Conservation (phyloP, 2,329 filamentous ascomycete species). For the Pseudocercospora eumusae region DNA sequence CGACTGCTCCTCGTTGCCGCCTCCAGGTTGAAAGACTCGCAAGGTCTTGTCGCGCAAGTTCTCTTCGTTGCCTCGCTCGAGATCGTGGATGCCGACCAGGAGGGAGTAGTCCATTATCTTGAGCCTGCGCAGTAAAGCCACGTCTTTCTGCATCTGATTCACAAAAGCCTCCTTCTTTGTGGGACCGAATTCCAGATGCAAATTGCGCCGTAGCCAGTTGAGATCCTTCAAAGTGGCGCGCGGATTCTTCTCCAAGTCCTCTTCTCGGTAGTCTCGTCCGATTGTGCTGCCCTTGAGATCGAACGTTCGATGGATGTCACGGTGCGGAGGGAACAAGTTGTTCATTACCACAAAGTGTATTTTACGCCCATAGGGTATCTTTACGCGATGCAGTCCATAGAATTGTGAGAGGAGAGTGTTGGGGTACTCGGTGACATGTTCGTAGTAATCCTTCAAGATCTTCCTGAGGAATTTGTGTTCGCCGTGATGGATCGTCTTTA, state of each 20-base stretch:
- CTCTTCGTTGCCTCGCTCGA: constrained; percentile 89
- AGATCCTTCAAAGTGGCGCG: constrained; percentile 93
- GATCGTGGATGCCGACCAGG: constrained; percentile 89
- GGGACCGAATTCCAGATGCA: constrained; percentile 84
- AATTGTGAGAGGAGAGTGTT: constrained; percentile 98
- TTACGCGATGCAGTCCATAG: constrained; percentile 94
- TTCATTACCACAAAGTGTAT: constrained; percentile 99
- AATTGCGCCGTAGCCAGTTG: constrained; percentile 87
- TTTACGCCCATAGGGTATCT: constrained; percentile 96
- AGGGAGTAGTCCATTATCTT: constrained; percentile 99
- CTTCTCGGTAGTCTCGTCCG: constrained; percentile 86
- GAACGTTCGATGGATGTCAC: constrained; percentile 96
- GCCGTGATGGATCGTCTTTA: constrained; percentile 97
- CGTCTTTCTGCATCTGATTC: constrained; percentile 84
- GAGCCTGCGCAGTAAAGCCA: constrained; percentile 78
- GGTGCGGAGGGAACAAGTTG: constrained; percentile 94
- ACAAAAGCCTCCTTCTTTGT: constrained; percentile 86
- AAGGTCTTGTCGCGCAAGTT: constrained; percentile 87
- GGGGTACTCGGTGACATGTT: constrained; percentile 87
- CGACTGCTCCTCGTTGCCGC: constrained; percentile 50
- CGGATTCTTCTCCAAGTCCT: constrained; percentile 83
- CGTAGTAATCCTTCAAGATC: constrained; percentile 87
- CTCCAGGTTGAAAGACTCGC: constrained; percentile 89
- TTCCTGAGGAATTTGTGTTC: constrained; percentile 87
- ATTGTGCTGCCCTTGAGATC: constrained; percentile 96